Percentiles rank a stretch among this genome's conserved stretches.
Conservation (phyloP, 2,329 filamentous ascomycete species). For the Fusarium papillatum region DNA sequence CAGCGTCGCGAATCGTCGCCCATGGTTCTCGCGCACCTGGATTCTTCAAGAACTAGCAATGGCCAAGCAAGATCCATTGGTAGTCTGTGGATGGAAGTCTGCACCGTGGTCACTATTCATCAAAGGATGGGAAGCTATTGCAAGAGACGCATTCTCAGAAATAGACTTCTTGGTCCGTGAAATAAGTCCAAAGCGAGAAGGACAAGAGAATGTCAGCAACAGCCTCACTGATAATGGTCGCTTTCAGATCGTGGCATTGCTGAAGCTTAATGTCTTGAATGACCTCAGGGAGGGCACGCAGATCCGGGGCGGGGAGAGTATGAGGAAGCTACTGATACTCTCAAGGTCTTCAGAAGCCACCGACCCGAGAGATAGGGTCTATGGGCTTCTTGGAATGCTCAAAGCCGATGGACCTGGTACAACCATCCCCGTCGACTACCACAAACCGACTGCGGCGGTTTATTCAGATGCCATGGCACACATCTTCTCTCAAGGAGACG, state of each 20-base stretch:
- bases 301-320: background rate
- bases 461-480: background rate
- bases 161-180: background rate
- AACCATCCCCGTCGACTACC: background rate
- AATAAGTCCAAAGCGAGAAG: background rate
- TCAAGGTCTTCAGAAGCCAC: background rate
- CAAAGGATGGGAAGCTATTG: background rate
- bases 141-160: background rate
- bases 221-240: background rate
- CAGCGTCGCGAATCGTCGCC: background rate
- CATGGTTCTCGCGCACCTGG: background rate
- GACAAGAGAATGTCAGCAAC: fast-evolving
- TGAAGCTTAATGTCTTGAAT: background rate
- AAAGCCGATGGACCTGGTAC: background rate
- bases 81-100: background rate
- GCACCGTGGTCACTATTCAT: background rate
- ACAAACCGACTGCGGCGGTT: background rate
- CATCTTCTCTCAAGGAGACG: background rate
- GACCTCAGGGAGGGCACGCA: background rate
- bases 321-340: background rate
- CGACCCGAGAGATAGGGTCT: background rate
- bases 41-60: background rate
- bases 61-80: background rate
- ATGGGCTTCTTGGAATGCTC: background rate
- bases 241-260: background rate